Evolutionary conservation across 73 alveolate species (phyloP).

Genomic region (Paramecium biaurelia): DNA sequence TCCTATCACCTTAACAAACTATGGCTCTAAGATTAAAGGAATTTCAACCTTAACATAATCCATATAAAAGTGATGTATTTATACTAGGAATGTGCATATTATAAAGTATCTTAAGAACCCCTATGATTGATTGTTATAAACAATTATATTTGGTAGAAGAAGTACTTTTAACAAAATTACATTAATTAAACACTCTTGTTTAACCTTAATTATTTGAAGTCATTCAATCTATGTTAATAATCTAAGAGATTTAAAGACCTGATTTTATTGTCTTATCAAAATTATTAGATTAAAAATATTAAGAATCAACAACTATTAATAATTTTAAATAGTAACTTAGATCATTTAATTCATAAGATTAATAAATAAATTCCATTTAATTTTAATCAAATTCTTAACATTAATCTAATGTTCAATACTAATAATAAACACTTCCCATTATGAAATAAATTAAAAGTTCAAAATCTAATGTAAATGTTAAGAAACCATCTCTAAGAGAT

Average conservation of each 20-base stretch:
- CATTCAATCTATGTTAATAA: background rate
- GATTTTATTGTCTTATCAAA: slow-evolving; percentile 54
- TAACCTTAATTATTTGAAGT: slow-evolving; percentile 2
- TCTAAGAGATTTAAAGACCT: slow-evolving; percentile 34
- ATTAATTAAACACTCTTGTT: background rate
- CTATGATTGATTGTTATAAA: background rate
- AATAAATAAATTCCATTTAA: no score
- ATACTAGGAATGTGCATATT: slow-evolving; percentile 34
- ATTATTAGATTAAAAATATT: slow-evolving; percentile 16
- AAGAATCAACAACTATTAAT: background rate
- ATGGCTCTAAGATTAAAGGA: background rate
- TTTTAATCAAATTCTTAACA: no score
- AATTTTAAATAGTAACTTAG: background rate
- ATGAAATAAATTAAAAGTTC: background rate
- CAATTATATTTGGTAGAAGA: background rate
- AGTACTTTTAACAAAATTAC: background rate
- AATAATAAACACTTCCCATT: background rate
- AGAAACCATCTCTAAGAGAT: background rate
- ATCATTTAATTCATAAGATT: background rate
- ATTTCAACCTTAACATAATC: slow-evolving; percentile 52
- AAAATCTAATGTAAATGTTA: background rate
- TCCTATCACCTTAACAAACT: background rate
- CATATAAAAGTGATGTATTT: slow-evolving; percentile 60
- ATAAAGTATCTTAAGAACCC: background rate
- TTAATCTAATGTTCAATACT: background rate